phyloP scores from a whole-genome alignment of 768 basidiomycete species.

The Atractiella rhizophila region DNA sequence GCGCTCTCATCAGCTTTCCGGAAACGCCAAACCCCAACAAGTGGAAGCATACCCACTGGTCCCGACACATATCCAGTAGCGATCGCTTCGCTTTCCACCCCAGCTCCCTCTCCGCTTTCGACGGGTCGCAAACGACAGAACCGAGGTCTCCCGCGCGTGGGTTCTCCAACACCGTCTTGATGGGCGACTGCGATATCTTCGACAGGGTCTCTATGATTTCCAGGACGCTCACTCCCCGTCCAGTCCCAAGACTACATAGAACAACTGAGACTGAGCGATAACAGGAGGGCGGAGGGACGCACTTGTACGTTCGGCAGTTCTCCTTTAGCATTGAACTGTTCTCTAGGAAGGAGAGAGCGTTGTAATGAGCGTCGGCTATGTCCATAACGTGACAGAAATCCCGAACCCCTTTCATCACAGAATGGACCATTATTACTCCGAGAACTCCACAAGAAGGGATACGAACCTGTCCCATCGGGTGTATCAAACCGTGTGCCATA shows the following conservation, averaged over 20 bases:
- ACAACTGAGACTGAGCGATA: neutral
- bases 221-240: slow-evolving; percentile 1
- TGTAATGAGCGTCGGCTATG: slow-evolving; percentile 1
- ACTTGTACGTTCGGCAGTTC: neutral
- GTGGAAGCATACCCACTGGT: too few species aligned
- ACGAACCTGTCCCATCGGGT: slow-evolving; percentile 1
- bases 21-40: too few species aligned
- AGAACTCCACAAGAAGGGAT: too few species aligned
- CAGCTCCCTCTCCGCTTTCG: slow-evolving; percentile 1
- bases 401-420: too few species aligned
- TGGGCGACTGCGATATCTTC: neutral
- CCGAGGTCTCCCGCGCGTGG: slow-evolving; percentile 1
- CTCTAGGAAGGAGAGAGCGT: neutral
- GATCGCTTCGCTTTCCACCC: slow-evolving; percentile 2
- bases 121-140: neutral
- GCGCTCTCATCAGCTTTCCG: too few species aligned
- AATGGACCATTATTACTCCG: too few species aligned
- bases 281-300: neutral
- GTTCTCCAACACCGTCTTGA: slow-evolving; percentile 1
- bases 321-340: neutral
- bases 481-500: neutral
- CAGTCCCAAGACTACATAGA: slow-evolving; percentile 1
- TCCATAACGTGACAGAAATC: slow-evolving; percentile 4
- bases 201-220: slow-evolving; percentile 2
- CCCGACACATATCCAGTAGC: slow-evolving; percentile 1